A percentile compares a stretch with the other conserved stretches of the same genome.
These are phyloP conservation scores for Aspergillus mulundensis DNA, from an alignment of 495 filamentous ascomycete species.

Conservation along the genomic window DNA sequence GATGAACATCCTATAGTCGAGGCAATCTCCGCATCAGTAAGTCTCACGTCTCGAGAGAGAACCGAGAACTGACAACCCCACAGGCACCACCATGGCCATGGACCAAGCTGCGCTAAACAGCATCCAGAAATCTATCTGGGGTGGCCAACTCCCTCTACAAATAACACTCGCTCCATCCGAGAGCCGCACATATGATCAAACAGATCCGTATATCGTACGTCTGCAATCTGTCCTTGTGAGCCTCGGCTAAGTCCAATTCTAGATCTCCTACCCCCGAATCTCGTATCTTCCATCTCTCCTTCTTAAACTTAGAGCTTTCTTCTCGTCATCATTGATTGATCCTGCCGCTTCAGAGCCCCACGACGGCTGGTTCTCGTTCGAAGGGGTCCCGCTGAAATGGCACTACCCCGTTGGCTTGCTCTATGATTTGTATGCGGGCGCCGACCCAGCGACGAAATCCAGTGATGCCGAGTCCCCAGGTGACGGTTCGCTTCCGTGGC, in stretches of 20 bases:
- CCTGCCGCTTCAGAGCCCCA: slow-evolving; percentile 48
- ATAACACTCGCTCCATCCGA: slow-evolving; percentile 51
- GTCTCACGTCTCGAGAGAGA: not conserved
- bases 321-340: slow-evolving; percentile 66
- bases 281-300: slow-evolving; percentile 70
- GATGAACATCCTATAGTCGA: not conserved
- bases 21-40: not conserved
- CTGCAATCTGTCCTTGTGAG: not conserved
- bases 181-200: slow-evolving; percentile 50
- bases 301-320: slow-evolving; percentile 75
- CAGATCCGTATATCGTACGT: slow-evolving; percentile 52
- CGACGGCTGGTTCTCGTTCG: slow-evolving; percentile 68
- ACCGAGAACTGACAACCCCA: not conserved
- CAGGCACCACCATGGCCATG: slow-evolving; percentile 5
- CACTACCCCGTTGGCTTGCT: slow-evolving; percentile 83
- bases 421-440: slow-evolving; percentile 78
- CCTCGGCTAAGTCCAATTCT: slow-evolving; percentile 8
- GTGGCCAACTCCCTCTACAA: slow-evolving; percentile 48
- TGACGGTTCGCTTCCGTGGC: slow-evolving; percentile 64
- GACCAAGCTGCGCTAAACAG: slow-evolving; percentile 21
- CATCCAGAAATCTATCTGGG: slow-evolving; percentile 49
- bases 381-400: slow-evolving; percentile 80
- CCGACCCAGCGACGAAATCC: slow-evolving; percentile 48
- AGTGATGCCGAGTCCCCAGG: slow-evolving; percentile 19
- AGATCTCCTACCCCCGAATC: slow-evolving; percentile 52